phyloP scores from a whole-genome alignment of 2,329 filamentous ascomycete genomes.

The Scedosporium minutisporum region DNA sequence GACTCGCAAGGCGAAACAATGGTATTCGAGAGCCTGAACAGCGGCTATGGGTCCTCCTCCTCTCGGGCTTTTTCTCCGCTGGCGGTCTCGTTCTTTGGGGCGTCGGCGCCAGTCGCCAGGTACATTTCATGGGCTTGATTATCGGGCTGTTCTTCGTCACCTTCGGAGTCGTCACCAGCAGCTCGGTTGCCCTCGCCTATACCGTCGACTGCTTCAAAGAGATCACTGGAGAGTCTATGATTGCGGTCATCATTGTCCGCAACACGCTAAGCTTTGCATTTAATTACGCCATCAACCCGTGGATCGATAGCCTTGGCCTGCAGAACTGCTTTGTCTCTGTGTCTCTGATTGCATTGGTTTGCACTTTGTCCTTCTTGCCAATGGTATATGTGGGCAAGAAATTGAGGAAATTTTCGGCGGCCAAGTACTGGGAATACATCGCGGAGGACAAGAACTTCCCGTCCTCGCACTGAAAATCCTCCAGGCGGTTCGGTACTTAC shows the following conservation, averaged over 20 bases:
- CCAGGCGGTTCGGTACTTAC: too few relatives aligned
- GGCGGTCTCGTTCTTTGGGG: slow-evolving; percentile 37
- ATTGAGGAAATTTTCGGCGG: slow-evolving; percentile 10
- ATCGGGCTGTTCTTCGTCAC: slow-evolving; percentile 21
- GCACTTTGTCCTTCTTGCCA: slow-evolving; percentile 16
- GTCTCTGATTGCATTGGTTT: slow-evolving; percentile 18
- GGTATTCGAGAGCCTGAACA: slow-evolving; percentile 25
- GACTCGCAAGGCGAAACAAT: slow-evolving; percentile 21
- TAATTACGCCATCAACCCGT: slow-evolving; percentile 21
- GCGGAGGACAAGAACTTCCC: not conserved
- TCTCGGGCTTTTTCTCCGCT: slow-evolving; percentile 27
- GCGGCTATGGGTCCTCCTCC: slow-evolving; percentile 20
- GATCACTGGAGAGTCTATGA: slow-evolving; percentile 20
- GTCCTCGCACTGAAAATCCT: not conserved
- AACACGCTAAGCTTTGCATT: slow-evolving; percentile 16
- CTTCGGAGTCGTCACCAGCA: slow-evolving; percentile 21
- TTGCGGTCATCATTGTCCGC: slow-evolving; percentile 21
- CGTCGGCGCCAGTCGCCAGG: slow-evolving; percentile 25
- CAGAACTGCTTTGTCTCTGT: slow-evolving; percentile 23
- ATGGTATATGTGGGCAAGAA: slow-evolving; percentile 21
- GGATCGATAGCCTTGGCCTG: slow-evolving; percentile 20
- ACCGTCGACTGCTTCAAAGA: slow-evolving; percentile 24
- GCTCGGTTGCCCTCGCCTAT: slow-evolving; percentile 21
- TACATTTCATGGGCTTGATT: slow-evolving; percentile 23
- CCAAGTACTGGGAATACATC: not conserved